phyloP scores from a whole-genome alignment of 495 filamentous ascomycete genomes.

The Parmelia sp. region DNA sequence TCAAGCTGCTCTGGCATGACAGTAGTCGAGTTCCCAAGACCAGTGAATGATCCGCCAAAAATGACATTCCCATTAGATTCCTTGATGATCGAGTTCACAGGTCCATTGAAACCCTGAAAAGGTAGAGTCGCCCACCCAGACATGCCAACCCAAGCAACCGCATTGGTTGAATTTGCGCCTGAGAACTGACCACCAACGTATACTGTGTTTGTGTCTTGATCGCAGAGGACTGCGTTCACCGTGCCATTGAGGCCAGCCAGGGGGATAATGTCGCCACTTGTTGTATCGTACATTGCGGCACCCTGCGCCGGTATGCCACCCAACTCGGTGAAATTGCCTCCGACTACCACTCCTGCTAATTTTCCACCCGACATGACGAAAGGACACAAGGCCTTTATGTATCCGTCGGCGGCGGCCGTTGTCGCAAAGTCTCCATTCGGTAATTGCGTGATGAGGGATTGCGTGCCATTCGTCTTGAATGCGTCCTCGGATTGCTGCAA shows the following conservation, averaged over 20 bases:
- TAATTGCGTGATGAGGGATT: constrained; percentile 72
- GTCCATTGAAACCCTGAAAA: constrained; percentile 92
- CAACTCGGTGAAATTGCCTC: constrained; percentile 94
- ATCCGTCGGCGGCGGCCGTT: constrained; percentile 68
- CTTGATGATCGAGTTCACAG: constrained; percentile 79
- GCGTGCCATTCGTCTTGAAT: constrained; percentile 64
- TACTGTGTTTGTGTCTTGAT: constrained; percentile 71
- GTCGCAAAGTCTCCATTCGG: constrained; percentile 79
- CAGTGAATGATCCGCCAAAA: constrained; percentile 88
- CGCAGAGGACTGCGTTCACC: constrained; percentile 76
- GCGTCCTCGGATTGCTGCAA: constrained; percentile 65
- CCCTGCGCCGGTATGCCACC: constrained; percentile 67
- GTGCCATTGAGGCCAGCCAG: constrained; percentile 73
- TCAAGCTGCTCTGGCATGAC: constrained; percentile 51
- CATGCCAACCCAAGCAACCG: constrained; percentile 70
- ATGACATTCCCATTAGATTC: constrained; percentile 73
- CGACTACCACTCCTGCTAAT: constrained; percentile 70
- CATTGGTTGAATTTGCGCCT: constrained; percentile 75
- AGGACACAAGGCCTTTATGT: constrained; percentile 80
- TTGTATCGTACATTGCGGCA: constrained; percentile 72
- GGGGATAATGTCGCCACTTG: constrained; percentile 57
- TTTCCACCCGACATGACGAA: constrained; percentile 63
- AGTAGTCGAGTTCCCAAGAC: constrained; percentile 71
- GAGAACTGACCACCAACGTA: constrained; percentile 87
- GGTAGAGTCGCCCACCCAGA: constrained; percentile 77